Evolutionary conservation across 2,329 filamentous ascomycete species (phyloP).

Genomic region (Didymella lethalis): DNA sequence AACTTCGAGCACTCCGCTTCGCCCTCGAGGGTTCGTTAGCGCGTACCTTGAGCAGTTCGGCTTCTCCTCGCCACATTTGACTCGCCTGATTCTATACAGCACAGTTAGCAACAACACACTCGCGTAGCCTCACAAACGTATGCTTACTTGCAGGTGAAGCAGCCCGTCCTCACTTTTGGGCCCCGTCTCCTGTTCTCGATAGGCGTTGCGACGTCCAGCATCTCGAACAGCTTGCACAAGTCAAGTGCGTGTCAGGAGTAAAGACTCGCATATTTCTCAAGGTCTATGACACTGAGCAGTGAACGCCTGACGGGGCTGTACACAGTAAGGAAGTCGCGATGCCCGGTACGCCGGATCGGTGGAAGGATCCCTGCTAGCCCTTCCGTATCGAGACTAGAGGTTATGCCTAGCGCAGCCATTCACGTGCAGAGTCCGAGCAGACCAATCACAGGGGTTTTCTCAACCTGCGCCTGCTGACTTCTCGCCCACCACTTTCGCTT

Average conservation of each 20-base stretch:
- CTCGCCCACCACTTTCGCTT: too few relatives aligned
- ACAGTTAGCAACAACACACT: background rate
- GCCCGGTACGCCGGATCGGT: background rate
- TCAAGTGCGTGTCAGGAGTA: slow-evolving; percentile 1
- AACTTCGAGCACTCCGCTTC: background rate
- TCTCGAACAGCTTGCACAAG: slow-evolving; percentile 1
- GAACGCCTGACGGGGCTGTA: slow-evolving; percentile 4
- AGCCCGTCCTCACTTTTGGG: slow-evolving; percentile 38
- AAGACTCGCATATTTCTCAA: slow-evolving; percentile 1
- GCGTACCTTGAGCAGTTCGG: slow-evolving; percentile 32
- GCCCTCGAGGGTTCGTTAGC: background rate
- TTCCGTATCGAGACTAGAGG: background rate
- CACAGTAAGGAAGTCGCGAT: background rate
- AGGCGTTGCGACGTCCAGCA: slow-evolving; percentile 11
- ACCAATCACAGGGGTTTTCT: slow-evolving; percentile 4
- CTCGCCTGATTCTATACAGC: slow-evolving; percentile 25
- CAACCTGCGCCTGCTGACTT: background rate
- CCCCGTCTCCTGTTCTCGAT: slow-evolving; percentile 21
- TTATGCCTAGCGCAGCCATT: background rate
- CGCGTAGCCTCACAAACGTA: background rate
- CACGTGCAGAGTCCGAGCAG: slow-evolving; percentile 15
- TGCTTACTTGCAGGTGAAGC: slow-evolving; percentile 39
- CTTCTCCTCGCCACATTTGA: slow-evolving; percentile 37
- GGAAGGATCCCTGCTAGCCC: background rate
- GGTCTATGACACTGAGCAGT: background rate